Evolutionary conservation across 2,329 filamentous ascomycete species (phyloP), one percentile per base, ranked within the genome.

Genomic region (Clarireedia hainanense): DNA sequence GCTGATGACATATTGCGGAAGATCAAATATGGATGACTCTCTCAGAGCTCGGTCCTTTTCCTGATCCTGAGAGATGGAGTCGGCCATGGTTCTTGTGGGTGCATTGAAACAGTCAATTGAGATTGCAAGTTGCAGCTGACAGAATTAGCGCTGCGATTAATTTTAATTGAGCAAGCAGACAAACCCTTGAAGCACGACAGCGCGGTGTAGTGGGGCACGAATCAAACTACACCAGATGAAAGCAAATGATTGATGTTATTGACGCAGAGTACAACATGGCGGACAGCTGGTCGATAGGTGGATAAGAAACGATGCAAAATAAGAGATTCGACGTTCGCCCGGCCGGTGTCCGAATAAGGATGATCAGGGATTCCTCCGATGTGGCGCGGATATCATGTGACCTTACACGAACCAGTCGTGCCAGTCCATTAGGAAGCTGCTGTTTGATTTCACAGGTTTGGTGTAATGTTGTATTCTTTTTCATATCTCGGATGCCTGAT

Each of bases 1-100:
- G 6, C 17, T 56, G 46, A 61, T 59, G 23, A 53, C 39, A 20
- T 61, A 61, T 36, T 56, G 51, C 15, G 57, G 59, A 40, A 51
- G 27, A 37, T 46, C 57, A 47, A 58, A 58, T 20, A 27, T 36
- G 15, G 52, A 50, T 10, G 47, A 54, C 43, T 50, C 47, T 30
- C 50, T 57, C 55, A 45, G 45, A 54, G 34, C 43, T 49, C 45
- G 51, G 47, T 30, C 15, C 23, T 10, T 34, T 10, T 34, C 45
- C 39, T n/a, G 51, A 45, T 54, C 51, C 27, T 54, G 51, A 26
- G 51, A 42, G 39, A 20, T 20, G 39, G 39, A 42, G 5, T 42
- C 17, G 9, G 39, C 17, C 39, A 42, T 42, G 39, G 17, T 20
- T n/a, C 6, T 42, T 42, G 39, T 3, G 9, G 39, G 39, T 42